Evolutionary conservation across 176 grass and related monocot genomes (phyloP).

Genomic region (Hordeum vulgare): MorexV3_pseudomolecules_assembly NC_058519.1:15610265-15610764

Average conservation of each 20-base stretch:
- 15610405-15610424: slow-evolving; percentile 32
- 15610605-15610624: neutral
- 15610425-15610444: slow-evolving; percentile 17
- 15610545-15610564: neutral
- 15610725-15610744: neutral
- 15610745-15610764: neutral
- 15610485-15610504: neutral
- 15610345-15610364: neutral
- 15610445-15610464: slow-evolving; percentile 36
- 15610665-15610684: neutral
- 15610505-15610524: neutral
- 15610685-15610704: neutral
- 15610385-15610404: slow-evolving; percentile 30
- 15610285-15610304: neutral
- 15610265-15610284: neutral
- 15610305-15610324: neutral
- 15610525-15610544: neutral
- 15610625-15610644: neutral
- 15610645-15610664: neutral
- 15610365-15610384: neutral
- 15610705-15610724: neutral
- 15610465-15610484: slow-evolving; percentile 12
- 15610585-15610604: neutral
- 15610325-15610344: neutral
- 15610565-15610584: neutral